A percentile compares a stretch with the other conserved stretches of the same genome.
Conservation (phyloP, 805 yeast species). For the Phaffomyces antillensis region DNA sequence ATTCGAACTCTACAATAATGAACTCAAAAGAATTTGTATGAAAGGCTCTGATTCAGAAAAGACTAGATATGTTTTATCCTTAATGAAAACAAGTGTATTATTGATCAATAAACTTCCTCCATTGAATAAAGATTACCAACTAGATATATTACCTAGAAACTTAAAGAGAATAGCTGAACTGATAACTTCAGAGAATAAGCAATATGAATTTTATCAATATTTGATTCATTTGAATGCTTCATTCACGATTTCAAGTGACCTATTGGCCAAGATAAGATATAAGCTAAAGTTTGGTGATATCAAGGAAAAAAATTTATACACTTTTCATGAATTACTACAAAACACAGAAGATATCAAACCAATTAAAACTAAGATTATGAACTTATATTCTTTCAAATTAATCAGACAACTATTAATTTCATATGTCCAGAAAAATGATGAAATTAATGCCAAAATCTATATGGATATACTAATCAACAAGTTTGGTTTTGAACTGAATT, state of each 20-base stretch:
- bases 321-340: constrained; percentile 8
- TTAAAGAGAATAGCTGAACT: no score
- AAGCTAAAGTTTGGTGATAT: constrained; percentile 4
- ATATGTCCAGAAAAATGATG: constrained; percentile 5
- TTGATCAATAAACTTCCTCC: no score
- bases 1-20: no score
- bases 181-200: no score
- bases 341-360: not conserved
- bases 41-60: no score
- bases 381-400: constrained; percentile 10
- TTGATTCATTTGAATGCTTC: not conserved
- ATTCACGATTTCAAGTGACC: not conserved
- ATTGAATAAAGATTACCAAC: no score
- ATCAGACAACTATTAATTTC: constrained; percentile 7
- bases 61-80: no score
- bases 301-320: constrained; percentile 1
- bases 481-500: no score
- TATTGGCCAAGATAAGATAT: constrained; percentile 1
- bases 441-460: constrained; percentile 3
- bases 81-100: no score
- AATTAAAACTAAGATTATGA: constrained; percentile 6
- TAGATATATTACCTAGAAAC: no score
- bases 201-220: no score
- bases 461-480: constrained; percentile 7
- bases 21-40: no score